Evolutionary conservation across 2,329 filamentous ascomycete genomes (phyloP), one percentile per base, ranked within the genome.

Genomic region (Paraphoma sp.): DNA sequence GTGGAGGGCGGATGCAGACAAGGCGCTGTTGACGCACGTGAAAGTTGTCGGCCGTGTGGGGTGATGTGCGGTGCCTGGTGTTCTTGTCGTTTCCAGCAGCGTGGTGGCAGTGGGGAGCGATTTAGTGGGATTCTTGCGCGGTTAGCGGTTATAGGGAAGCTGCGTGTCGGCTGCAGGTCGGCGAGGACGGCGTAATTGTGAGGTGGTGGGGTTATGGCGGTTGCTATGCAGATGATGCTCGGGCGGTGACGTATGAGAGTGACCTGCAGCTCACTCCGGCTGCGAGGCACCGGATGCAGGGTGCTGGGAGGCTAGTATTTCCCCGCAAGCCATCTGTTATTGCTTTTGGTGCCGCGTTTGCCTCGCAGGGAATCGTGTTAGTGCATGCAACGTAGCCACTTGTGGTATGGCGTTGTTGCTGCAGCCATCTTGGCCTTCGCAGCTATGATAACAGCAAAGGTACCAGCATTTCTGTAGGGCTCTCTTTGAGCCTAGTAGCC

Each of bases 151-250:
- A n/a, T 31, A 33, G 18, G n/a, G 38, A 50, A 33, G 48, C 23
- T 50, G 29, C 40, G 23, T 28, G 48, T 50, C 48, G 48, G 48
- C 42, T 18, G n/a, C 10, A 11, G n/a, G 29, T 38, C 31, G 48
- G 41, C 47, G 17, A 30, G 36, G 46, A 29, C 18, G 28, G 43
- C 17, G 18, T 28, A 31, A 23, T 31, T 9, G 14, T 30, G 18
- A 30, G 43, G 17, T 31, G 50, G 50, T 29, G 43, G 43, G 17
- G 33, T 31, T 18, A 29, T 41, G n/a, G 43, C 12, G 79, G 93
- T 53, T 93, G 93, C 73, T 97, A 83, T 63, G 93, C 87, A 84
- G 23, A 4, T 17, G 30, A 45, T 10, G 28, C 23, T 23, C 23
- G 23, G 23, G 23, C 23, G 23, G 23, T 23, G 23, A 23, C 23